Conservation (phyloP, 78 protist species). For the Isochrysis galbana region DNA sequence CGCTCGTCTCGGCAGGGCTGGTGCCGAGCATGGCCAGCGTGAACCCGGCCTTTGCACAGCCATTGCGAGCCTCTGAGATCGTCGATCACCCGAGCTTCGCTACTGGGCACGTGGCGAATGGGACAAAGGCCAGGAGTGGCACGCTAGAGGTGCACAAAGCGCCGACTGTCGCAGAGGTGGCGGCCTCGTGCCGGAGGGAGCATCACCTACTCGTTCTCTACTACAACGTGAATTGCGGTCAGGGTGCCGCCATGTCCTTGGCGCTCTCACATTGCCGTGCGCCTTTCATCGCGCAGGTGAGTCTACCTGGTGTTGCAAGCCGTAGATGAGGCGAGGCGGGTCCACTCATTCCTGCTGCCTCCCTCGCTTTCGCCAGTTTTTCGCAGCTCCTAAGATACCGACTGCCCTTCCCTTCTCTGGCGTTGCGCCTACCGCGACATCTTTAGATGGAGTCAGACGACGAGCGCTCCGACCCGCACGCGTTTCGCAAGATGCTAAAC, state of each 20-base stretch:
- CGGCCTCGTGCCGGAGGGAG: not conserved
- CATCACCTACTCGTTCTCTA: slow-evolving; percentile 3
- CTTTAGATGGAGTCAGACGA: slow-evolving; percentile 50
- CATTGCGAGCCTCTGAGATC: slow-evolving; percentile 15
- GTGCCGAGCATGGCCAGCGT: no score
- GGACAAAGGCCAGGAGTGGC: not conserved
- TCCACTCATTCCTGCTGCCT: no score
- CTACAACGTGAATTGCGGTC: slow-evolving; percentile 12
- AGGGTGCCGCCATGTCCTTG: slow-evolving; percentile 40
- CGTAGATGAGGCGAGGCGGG: no score
- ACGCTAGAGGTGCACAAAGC: not conserved
- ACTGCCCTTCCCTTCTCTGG: no score
- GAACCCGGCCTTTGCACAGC: slow-evolving; percentile 36
- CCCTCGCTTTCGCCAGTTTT: no score
- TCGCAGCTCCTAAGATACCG: no score
- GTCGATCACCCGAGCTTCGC: slow-evolving; percentile 36
- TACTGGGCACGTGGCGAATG: not conserved
- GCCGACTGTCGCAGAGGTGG: not conserved
- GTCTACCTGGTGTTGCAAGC: no score
- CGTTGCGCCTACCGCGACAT: no score
- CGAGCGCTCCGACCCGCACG: slow-evolving; percentile 11
- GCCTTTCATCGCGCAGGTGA: slow-evolving; percentile 13
- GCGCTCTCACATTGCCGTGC: not conserved
- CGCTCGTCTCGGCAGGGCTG: no score
- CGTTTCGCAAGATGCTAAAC: slow-evolving; percentile 13